Evolutionary conservation across 768 basidiomycete species (phyloP).

Genomic region (Melanogaster broomeanus): DNA sequence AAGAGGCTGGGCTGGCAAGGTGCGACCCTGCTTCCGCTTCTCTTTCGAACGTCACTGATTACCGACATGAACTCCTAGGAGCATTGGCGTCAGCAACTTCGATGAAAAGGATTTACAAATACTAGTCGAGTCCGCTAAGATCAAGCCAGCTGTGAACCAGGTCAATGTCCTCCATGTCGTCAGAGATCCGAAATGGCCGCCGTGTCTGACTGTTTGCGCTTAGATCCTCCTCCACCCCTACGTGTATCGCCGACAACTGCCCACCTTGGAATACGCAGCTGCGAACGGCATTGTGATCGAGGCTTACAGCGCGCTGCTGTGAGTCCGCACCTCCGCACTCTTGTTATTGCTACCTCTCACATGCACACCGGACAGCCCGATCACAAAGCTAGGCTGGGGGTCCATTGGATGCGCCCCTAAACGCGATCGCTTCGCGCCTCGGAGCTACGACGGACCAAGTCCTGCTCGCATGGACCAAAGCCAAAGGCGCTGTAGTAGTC

Average conservation of each 20-base stretch:
- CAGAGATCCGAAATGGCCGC: not conserved
- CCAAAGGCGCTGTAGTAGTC: slow-evolving; percentile 65
- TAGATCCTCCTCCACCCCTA: slow-evolving; percentile 76
- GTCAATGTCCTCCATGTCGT: slow-evolving; percentile 31
- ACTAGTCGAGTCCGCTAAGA: slow-evolving; percentile 58
- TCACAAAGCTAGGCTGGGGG: slow-evolving; percentile 62
- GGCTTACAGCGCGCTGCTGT: slow-evolving; percentile 72
- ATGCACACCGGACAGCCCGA: slow-evolving; percentile 42
- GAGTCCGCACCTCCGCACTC: slow-evolving; percentile 17
- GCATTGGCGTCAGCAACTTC: slow-evolving; percentile 76
- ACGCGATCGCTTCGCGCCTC: slow-evolving; percentile 51
- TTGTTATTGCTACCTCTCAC: not conserved
- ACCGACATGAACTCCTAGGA: slow-evolving; percentile 39
- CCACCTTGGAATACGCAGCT: slow-evolving; percentile 57
- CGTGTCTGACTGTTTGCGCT: not conserved
- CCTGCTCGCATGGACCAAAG: slow-evolving; percentile 69
- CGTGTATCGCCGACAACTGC: slow-evolving; percentile 52
- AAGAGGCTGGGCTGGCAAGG: slow-evolving; percentile 60
- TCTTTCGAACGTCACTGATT: not conserved
- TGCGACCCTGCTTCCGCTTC: slow-evolving; percentile 21
- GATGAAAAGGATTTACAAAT: slow-evolving; percentile 51
- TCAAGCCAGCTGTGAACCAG: slow-evolving; percentile 71
- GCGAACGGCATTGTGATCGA: slow-evolving; percentile 66
- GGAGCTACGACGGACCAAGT: slow-evolving; percentile 63
- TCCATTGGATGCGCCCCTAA: slow-evolving; percentile 61